phyloP scores from a whole-genome alignment of 2,329 filamentous ascomycete genomes.

The Huntiella decipiens region DNA sequence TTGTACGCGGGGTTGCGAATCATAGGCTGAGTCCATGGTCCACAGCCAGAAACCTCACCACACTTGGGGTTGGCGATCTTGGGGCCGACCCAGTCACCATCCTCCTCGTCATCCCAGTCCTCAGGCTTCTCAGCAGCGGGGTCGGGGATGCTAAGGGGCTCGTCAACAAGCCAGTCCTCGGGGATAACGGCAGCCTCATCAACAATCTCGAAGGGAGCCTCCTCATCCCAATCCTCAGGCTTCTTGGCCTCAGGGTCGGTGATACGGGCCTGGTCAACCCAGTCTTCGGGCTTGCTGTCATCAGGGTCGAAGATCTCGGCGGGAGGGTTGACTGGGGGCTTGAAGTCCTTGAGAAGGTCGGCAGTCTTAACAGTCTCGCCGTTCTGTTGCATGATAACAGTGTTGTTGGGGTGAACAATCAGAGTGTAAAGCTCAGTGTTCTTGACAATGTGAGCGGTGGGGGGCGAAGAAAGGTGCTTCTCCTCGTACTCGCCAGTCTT shows the following conservation, averaged over 20 bases:
- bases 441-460: constrained; percentile 76
- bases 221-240: constrained; percentile 98
- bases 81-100: constrained; percentile 89
- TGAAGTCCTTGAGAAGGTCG: constrained; percentile 84
- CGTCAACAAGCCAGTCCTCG: constrained; percentile 88
- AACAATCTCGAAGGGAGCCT: constrained; percentile 87
- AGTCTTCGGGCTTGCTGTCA: constrained; percentile 84
- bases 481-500: constrained; percentile 99
- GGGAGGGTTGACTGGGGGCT: constrained; percentile 76
- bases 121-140: constrained; percentile 94
- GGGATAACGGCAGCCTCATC: constrained; percentile 83
- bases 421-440: constrained; percentile 89
- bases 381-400: constrained; percentile 80
- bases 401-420: constrained; percentile 92
- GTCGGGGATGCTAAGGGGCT: constrained; percentile 67
- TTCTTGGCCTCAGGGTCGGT: constrained; percentile 83
- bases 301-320: constrained; percentile 90
- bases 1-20: constrained; percentile 95
- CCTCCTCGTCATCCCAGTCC: constrained; percentile 99
- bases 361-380: constrained; percentile 76
- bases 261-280: constrained; percentile 89
- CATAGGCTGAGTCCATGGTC: constrained; percentile 77
- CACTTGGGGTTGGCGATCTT: constrained; percentile 93
- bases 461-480: constrained; percentile 83
- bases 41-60: constrained; percentile 79